Evolutionary conservation across 441 rosid species (phyloP), one percentile per base, ranked within the genome.

Genomic region (Gossypium aridum): DNA sequence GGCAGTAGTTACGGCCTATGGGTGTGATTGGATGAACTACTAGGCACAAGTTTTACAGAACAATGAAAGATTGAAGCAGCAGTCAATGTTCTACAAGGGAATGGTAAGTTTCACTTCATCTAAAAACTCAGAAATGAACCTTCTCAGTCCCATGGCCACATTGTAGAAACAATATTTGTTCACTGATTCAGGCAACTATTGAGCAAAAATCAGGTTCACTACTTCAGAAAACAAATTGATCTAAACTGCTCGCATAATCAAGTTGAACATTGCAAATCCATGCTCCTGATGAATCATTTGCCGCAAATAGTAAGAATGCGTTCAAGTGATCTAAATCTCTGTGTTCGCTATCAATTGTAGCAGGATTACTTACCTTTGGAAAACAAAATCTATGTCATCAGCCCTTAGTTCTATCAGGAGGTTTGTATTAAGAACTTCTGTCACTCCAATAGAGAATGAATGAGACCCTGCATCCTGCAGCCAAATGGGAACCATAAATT

Each of bases 371-470:
- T 26, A 89, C 98, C 93, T 96, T 74, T 93, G 99, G 82, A 80
- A 93, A n/a, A 96, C 97, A 63, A 86, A 96, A 88, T 92, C 98
- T 49, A 93, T 92, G 83, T 93, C 99, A 81, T 96, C 99, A 59
- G 99, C 98, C 31, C 86, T 84, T 74, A 91, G 84, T 81, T 96
- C 99, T 13, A 60, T 60, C 87, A 93, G 56, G 39, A 93, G 85
- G 79, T 93, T 93, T 75, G 99, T 88, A 73, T 91, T 92, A 23
- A 93, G 92, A 77, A 86, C 91, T 87, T 96, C 98, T 2, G 91
- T 92, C 78, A 96, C 87, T 80, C 97, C 98, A 13, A 91, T 92
- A 70, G 98, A 96, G 84, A 96, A 93, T 0, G 98, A 90, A 80
- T 81, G 93, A 83, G 92, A 83, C 67, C 97, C 97, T 1, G 91